These are phyloP conservation scores for Suhomyces terraborum DNA, from an alignment of 1,139 yeast species.

Conservation along the genomic window DNA sequence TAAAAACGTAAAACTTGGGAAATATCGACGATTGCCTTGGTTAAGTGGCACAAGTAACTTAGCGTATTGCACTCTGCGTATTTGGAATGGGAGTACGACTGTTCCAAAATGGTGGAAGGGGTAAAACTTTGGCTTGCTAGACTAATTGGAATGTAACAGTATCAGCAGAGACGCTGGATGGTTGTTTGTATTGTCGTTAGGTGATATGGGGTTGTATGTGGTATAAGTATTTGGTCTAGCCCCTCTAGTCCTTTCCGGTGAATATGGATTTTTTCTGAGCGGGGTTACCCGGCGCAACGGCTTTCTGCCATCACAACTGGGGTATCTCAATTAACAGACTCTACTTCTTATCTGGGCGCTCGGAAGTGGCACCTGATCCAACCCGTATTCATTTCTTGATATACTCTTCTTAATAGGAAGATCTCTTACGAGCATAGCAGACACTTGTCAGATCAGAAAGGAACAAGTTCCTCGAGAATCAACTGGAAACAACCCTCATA, in stretches of 20 bases:
- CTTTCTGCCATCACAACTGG: neutral
- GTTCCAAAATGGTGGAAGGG: neutral
- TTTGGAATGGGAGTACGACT: neutral
- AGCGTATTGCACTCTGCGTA: neutral
- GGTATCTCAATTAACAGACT: neutral
- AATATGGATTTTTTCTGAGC: slow-evolving; percentile 5
- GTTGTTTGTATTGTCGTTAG: neutral
- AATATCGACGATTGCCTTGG: neutral
- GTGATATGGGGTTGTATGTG: neutral
- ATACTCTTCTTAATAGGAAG: no score
- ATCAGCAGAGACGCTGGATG: neutral
- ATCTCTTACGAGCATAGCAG: no score
- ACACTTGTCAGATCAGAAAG: no score
- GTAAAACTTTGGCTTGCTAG: no score
- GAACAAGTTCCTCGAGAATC: no score
- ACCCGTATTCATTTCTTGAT: no score
- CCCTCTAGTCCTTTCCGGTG: slow-evolving; percentile 7
- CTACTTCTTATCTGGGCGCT: neutral
- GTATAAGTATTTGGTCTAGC: slow-evolving; percentile 4
- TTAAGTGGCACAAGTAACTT: neutral
- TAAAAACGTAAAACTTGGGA: neutral
- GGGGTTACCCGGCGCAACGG: slow-evolving; percentile 13
- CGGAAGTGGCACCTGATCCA: neutral
- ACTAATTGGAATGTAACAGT: neutral
- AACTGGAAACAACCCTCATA: no score